phyloP scores from a whole-genome alignment of 306 rosid species.

The Cicer pinnatifidum region DNA sequence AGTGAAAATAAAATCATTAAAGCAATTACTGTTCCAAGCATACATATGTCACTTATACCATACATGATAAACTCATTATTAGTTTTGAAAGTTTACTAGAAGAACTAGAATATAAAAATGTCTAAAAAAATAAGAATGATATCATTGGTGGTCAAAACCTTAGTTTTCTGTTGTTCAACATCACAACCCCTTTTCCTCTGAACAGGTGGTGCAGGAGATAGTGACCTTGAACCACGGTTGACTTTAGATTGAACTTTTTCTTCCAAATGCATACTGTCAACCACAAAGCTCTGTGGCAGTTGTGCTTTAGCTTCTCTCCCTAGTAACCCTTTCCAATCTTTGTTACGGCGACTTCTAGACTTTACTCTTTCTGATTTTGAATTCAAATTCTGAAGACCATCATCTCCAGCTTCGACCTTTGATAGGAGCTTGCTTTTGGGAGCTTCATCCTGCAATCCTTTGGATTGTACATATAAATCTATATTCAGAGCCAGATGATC shows the following conservation, averaged over 20 bases:
- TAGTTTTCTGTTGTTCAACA: slow-evolving; percentile 62
- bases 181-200: slow-evolving; percentile 69
- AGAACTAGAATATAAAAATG: slow-evolving; percentile 7
- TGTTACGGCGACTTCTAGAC: slow-evolving; percentile 68
- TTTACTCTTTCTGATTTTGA: slow-evolving; percentile 64
- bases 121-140: background rate
- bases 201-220: slow-evolving; percentile 47
- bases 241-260: slow-evolving; percentile 47
- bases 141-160: slow-evolving; percentile 59
- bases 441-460: slow-evolving; percentile 57
- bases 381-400: slow-evolving; percentile 48
- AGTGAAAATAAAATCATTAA: slow-evolving; percentile 14
- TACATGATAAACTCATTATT: slow-evolving; percentile 13
- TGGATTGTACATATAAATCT: slow-evolving; percentile 61
- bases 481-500: slow-evolving; percentile 76
- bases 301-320: slow-evolving; percentile 68
- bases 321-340: slow-evolving; percentile 79
- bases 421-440: slow-evolving; percentile 51
- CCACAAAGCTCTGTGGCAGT: slow-evolving; percentile 60
- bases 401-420: slow-evolving; percentile 52
- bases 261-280: slow-evolving; percentile 49
- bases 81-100: background rate
- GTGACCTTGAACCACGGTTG: slow-evolving; percentile 54
- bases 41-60: background rate
- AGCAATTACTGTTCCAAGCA: background rate